Evolutionary conservation across 2,329 filamentous ascomycete species (phyloP).

Genomic region (Claviceps sp.): DNA sequence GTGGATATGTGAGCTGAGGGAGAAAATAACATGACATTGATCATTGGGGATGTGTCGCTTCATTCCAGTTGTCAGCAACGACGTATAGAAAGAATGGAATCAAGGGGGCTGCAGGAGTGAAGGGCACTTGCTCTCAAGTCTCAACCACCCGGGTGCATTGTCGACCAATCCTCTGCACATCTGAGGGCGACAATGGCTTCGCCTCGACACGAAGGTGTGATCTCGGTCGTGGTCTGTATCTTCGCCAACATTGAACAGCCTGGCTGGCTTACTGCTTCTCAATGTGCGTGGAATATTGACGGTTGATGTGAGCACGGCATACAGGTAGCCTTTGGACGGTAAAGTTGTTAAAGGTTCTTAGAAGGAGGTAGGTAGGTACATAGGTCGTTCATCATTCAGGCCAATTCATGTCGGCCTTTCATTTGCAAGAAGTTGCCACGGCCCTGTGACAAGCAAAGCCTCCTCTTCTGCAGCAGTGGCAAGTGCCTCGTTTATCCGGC

Average conservation of each 20-base stretch:
- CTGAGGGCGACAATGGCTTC: background rate
- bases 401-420: background rate
- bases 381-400: background rate
- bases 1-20: background rate
- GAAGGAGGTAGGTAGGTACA: background rate
- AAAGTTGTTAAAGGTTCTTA: no score
- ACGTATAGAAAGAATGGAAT: slow-evolving; percentile 2
- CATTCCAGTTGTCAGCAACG: slow-evolving; percentile 8
- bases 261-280: background rate
- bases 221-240: background rate
- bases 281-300: background rate
- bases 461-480: background rate
- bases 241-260: background rate
- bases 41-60: background rate
- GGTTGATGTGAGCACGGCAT: background rate
- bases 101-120: background rate
- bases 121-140: background rate
- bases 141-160: background rate
- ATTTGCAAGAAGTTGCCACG: background rate
- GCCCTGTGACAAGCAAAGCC: background rate
- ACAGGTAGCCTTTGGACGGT: no score
- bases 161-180: background rate
- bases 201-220: background rate
- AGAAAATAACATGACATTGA: background rate
- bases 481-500: background rate